Evolutionary conservation across 1,139 yeast genomes (phyloP).

Genomic region (Kazachstania sp.): DNA sequence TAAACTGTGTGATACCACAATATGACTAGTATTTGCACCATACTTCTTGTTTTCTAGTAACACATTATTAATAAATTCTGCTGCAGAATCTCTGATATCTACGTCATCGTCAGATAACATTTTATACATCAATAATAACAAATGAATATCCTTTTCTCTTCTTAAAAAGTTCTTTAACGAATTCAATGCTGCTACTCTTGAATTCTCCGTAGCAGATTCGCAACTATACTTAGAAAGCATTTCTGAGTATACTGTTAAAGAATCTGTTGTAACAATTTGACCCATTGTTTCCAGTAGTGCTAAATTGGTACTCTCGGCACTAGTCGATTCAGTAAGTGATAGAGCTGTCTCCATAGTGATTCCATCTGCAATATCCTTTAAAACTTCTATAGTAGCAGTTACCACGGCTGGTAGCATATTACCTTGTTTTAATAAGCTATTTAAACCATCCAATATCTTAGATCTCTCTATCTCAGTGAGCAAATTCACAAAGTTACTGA

Average conservation of each 20-base stretch:
- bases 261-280: slow-evolving; percentile 30
- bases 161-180: slow-evolving; percentile 35
- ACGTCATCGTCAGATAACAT: slow-evolving; percentile 56
- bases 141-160: slow-evolving; percentile 7
- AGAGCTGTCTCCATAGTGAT: slow-evolving; percentile 24
- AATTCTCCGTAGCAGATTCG: slow-evolving; percentile 40
- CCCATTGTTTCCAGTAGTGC: slow-evolving; percentile 47
- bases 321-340: slow-evolving; percentile 19
- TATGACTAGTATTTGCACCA: neutral
- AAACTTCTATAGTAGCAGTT: slow-evolving; percentile 36
- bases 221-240: slow-evolving; percentile 30
- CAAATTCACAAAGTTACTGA: slow-evolving; percentile 12
- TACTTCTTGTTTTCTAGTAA: slow-evolving; percentile 2
- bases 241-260: slow-evolving; percentile 30
- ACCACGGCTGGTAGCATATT: slow-evolving; percentile 38
- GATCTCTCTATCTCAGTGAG: slow-evolving; percentile 13
- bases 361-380: slow-evolving; percentile 26
- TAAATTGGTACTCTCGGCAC: slow-evolving; percentile 41
- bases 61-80: slow-evolving; percentile 29
- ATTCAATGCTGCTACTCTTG: slow-evolving; percentile 42
- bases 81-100: slow-evolving; percentile 37
- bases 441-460: slow-evolving; percentile 14
- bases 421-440: slow-evolving; percentile 30
- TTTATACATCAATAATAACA: slow-evolving; percentile 31
- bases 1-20: neutral